Evolutionary conservation across 2,329 filamentous ascomycete species (phyloP), one percentile per base, ranked within the genome.

Genomic region (Pestalotiopsis sp.): DNA sequence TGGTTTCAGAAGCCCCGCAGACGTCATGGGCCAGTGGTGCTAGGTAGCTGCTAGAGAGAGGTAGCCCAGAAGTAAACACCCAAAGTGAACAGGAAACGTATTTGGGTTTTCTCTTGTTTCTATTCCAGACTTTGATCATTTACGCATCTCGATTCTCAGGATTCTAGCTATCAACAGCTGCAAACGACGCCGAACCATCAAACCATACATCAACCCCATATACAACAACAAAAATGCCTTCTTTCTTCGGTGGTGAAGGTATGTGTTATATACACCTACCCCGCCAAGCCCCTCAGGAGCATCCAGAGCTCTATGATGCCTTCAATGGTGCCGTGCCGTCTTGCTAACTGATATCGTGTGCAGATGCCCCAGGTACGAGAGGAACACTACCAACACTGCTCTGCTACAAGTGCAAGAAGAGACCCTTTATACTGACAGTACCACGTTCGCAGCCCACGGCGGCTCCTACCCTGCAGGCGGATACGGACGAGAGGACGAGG

Each of bases 401-500:
- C 17, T 9, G 17, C 45, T 52, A n/a, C 17, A 7, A n/a, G n/a
- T 20, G 9, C 17, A 9, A n/a, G 5, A 52, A 7, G 17, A 20
- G 4, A 7, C 11, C 4, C 14, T n/a, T n/a, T 52, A 38, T 20
- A 45, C 23, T 38, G 23, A 63, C 31, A 23, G 12, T 38, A 25
- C 49, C 23, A 11, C 13, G 25, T 14, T 17, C 2, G 52, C 57
- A 78, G 77, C 73, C 4, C 76, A 77, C 59, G 76, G 76, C 59
- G 77, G 77, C 36, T 68, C 75, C 17, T 79, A 78, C 69, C 76
- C 76, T 12, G 76, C 76, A 1, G 77, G 77, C 56, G 77, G 77
- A 67, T 71, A 78, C 56, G 79, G 80, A 73, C 59, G 20, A 62
- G 77, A 79, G 70, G 81, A 85, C 73, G 82, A 87, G 68, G 85